These are phyloP conservation scores for Zizania palustris DNA, from an alignment of 202 grass and related monocot species.

Conservation along the genomic window DNA sequence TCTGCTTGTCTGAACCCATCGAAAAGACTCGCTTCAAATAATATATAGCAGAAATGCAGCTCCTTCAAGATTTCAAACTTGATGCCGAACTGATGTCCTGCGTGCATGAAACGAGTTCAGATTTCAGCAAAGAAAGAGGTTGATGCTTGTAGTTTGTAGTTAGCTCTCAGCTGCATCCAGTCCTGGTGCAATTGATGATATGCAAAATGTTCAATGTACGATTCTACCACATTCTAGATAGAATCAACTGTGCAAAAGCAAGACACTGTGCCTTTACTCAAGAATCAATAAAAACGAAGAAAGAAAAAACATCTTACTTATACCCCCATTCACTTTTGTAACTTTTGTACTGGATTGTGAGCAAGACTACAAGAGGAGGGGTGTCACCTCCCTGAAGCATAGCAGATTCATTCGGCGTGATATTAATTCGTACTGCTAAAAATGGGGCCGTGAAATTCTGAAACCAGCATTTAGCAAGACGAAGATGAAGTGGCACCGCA, in stretches of 20 bases:
- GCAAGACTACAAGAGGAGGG: background rate
- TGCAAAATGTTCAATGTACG: background rate
- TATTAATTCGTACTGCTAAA: background rate
- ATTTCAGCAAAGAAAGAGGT: background rate
- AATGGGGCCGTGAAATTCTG: background rate
- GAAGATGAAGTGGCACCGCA: background rate
- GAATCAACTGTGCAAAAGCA: slow-evolving; percentile 28
- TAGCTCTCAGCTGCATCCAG: background rate
- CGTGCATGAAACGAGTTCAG: slow-evolving; percentile 25
- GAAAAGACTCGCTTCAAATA: slow-evolving; percentile 22
- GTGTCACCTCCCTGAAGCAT: background rate
- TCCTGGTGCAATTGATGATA: slow-evolving; percentile 1
- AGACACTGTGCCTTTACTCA: slow-evolving; percentile 13
- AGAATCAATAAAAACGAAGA: background rate
- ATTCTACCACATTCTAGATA: background rate
- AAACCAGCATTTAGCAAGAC: background rate
- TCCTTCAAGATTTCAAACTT: slow-evolving; percentile 34
- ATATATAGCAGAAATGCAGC: slow-evolving; percentile 9
- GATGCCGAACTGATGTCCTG: slow-evolving; percentile 26
- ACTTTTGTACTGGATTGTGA: background rate
- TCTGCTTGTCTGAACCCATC: slow-evolving; percentile 74
- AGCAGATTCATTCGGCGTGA: slow-evolving; percentile 16
- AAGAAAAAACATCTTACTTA: background rate
- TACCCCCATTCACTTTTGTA: background rate
- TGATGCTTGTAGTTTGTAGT: slow-evolving; percentile 1